A percentile compares a stretch with the other conserved stretches of the same genome.
These are phyloP conservation scores for Metschnikowia lachancei DNA, from an alignment of 805 yeast genomes.

Conservation along the genomic window DNA sequence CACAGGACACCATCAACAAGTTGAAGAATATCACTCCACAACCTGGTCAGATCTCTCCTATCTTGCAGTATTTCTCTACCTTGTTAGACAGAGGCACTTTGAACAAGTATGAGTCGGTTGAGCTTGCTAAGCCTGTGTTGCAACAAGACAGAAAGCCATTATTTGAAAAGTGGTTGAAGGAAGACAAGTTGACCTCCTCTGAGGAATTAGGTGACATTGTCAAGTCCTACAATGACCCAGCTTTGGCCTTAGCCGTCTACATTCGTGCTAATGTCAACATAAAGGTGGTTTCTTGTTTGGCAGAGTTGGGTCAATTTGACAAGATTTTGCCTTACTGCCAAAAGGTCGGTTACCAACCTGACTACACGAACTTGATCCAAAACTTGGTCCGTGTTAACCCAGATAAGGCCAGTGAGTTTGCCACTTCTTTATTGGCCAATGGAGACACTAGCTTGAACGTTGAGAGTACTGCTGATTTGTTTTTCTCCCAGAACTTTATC, in stretches of 20 bases:
- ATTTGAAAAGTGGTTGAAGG: constrained; percentile 94
- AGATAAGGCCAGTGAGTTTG: constrained; percentile 98
- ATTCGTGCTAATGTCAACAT: constrained; percentile 77
- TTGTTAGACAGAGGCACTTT: constrained; percentile 88
- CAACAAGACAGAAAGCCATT: constrained; percentile 93
- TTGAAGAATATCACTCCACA: constrained; percentile 86
- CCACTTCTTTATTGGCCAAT: constrained; percentile 69
- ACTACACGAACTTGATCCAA: constrained; percentile 84
- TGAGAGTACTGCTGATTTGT: constrained; percentile 87
- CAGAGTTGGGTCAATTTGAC: constrained; percentile 95
- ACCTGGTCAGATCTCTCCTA: constrained; percentile 94
- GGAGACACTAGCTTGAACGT: constrained; percentile 68
- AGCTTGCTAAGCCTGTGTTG: constrained; percentile 90
- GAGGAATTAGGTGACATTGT: constrained; percentile 97
- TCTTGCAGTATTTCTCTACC: constrained; percentile 87
- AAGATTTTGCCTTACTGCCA: constrained; percentile 92
- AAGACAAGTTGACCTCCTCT: constrained; percentile 89
- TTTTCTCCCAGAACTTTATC: constrained; percentile 87
- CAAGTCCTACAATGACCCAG: constrained; percentile 73
- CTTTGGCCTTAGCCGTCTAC: constrained; percentile 88
- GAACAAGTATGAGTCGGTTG: constrained; percentile 90
- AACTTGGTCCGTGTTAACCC: constrained; percentile 89
- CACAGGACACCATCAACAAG: constrained; percentile 90
- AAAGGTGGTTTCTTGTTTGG: constrained; percentile 87
- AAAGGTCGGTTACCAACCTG: constrained; percentile 85